These are phyloP conservation scores for Backusella macrospora DNA, from an alignment of 192 early-diverging fungal genomes.

Conservation along the genomic window DNA sequence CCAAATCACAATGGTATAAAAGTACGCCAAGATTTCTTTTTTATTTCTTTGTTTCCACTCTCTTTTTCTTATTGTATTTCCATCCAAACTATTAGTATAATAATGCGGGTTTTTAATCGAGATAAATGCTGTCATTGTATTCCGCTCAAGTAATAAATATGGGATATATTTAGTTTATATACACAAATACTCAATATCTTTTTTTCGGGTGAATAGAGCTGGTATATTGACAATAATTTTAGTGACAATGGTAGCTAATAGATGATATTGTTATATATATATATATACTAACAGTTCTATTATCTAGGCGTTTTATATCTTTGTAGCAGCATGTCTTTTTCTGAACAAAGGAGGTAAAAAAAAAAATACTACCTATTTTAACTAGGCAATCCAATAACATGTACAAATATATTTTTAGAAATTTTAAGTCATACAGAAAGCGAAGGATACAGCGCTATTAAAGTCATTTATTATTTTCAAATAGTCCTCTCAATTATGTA, in stretches of 20 bases:
- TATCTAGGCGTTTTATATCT: not conserved
- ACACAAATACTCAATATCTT: not conserved
- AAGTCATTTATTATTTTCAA: conserved; percentile 3
- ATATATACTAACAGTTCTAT: not conserved
- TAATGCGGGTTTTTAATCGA: not conserved
- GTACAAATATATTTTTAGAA: not conserved
- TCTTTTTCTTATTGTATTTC: not conserved
- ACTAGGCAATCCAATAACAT: not conserved
- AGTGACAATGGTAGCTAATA: not conserved
- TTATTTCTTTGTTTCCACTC: not conserved
- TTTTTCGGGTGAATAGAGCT: not conserved
- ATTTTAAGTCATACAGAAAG: not conserved
- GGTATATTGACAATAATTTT: not conserved
- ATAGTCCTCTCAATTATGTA: not conserved
- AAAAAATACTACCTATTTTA: not conserved
- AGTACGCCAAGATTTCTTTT: conserved; percentile 4
- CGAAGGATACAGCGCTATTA: not conserved
- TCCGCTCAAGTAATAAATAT: not conserved
- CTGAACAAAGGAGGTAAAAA: not conserved
- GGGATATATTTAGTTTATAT: not conserved
- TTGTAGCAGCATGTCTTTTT: conserved; percentile 8
- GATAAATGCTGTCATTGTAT: not conserved
- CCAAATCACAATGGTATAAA: not conserved
- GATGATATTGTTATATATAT: not conserved
- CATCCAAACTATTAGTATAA: not conserved